These are phyloP conservation scores for Trichoderma harzianum DNA, from an alignment of 2,329 filamentous ascomycete species.

Conservation along the genomic window DNA sequence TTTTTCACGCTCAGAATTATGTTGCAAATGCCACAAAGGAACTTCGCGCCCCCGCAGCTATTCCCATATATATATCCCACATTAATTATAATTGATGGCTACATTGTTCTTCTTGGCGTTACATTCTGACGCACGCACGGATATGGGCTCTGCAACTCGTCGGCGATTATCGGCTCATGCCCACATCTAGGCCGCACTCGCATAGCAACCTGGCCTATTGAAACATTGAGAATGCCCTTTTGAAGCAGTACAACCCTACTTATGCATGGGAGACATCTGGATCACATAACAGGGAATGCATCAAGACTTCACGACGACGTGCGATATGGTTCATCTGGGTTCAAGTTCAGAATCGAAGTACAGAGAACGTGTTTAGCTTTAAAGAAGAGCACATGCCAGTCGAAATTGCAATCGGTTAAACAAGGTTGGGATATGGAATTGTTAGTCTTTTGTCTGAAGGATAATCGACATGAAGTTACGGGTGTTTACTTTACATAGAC, in stretches of 20 bases:
- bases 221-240: background rate
- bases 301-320: background rate
- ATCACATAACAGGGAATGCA: background rate
- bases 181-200: background rate
- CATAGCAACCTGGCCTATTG: background rate
- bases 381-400: background rate
- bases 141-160: background rate
- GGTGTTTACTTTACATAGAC: background rate
- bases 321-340: background rate
- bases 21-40: background rate
- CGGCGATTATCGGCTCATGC: background rate
- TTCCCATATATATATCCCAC: background rate
- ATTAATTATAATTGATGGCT: background rate
- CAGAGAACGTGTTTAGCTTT: background rate
- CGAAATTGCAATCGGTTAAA: background rate
- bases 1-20: background rate
- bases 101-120: background rate
- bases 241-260: background rate
- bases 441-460: background rate
- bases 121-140: background rate
- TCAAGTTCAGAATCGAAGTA: background rate
- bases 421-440: background rate
- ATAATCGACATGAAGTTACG: background rate
- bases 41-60: background rate
- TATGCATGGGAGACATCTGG: background rate